Percentiles rank a stretch among this genome's conserved stretches.
phyloP scores from a whole-genome alignment of 192 early-diverging fungal genomes.

The Phlyctochytrium arcticum region DNA sequence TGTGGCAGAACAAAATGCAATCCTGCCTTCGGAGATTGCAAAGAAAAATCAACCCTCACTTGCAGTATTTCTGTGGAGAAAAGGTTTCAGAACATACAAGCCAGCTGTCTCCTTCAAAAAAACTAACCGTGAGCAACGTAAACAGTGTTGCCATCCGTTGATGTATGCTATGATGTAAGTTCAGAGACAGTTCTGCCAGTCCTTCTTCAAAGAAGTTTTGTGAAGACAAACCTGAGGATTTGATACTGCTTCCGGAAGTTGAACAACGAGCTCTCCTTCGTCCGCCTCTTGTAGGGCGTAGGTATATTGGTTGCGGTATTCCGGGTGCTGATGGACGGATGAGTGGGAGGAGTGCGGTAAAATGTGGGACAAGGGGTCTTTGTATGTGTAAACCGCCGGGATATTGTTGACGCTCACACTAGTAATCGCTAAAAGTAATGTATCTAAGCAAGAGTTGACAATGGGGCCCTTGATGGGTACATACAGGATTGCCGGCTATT shows the following conservation, averaged over 20 bases:
- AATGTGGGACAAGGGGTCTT: slow-evolving; percentile 18
- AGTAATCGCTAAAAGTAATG: slow-evolving; percentile 8
- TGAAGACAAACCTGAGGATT: background rate
- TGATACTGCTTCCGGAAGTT: slow-evolving; percentile 20
- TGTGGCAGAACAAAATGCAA: slow-evolving; percentile 38
- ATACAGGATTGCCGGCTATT: slow-evolving; percentile 37
- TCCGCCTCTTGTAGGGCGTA: slow-evolving; percentile 29
- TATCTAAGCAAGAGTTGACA: background rate
- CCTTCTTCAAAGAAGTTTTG: too few species aligned
- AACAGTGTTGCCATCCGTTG: too few species aligned
- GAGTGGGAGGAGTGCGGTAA: slow-evolving; percentile 6
- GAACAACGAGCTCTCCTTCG: slow-evolving; percentile 38
- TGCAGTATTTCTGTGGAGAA: background rate
- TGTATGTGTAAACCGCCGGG: slow-evolving; percentile 13
- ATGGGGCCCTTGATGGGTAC: background rate
- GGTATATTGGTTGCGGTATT: slow-evolving; percentile 24
- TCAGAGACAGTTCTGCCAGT: too few species aligned
- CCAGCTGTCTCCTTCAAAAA: too few species aligned
- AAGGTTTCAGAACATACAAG: too few species aligned
- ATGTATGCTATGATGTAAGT: too few species aligned
- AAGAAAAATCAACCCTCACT: slow-evolving; percentile 26
- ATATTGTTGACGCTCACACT: slow-evolving; percentile 20
- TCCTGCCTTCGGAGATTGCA: slow-evolving; percentile 23
- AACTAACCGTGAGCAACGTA: too few species aligned
- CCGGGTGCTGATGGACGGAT: slow-evolving; percentile 19